These are phyloP conservation scores for Verticillium nonalfalfae DNA, from an alignment of 2,329 filamentous ascomycete genomes.

Conservation along the genomic window DNA sequence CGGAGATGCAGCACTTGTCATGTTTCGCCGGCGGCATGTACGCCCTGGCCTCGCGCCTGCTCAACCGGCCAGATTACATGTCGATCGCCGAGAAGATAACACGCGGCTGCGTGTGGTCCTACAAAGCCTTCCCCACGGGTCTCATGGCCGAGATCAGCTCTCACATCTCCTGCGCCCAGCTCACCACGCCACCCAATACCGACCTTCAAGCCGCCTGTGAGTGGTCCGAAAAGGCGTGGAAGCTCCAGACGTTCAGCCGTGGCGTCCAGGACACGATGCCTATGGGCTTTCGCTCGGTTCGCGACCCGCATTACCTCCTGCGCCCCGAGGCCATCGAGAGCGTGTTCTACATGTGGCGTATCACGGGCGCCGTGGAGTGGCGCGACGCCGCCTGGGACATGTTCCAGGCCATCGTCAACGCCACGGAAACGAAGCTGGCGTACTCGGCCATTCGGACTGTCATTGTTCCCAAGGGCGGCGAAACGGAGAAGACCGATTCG, in stretches of 20 bases:
- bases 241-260: constrained; percentile 21
- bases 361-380: constrained; percentile 37
- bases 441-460: constrained; percentile 29
- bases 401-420: constrained; percentile 34
- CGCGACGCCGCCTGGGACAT: constrained; percentile 40
- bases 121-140: constrained; percentile 39
- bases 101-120: constrained; percentile 49
- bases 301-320: constrained; percentile 34
- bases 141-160: constrained; percentile 48
- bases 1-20: constrained; percentile 48
- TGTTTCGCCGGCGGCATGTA: constrained; percentile 64
- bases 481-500: constrained; percentile 11
- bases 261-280: constrained; percentile 25
- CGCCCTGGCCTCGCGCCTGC: constrained; percentile 53
- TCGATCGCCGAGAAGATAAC: constrained; percentile 40
- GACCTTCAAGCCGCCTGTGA: constrained; percentile 25
- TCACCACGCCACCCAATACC: neutral
- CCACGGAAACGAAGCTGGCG: constrained; percentile 35
- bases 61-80: constrained; percentile 40
- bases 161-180: constrained; percentile 26
- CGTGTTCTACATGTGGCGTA: constrained; percentile 43
- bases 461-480: constrained; percentile 1
- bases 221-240: constrained; percentile 18
- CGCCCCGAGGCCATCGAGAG: constrained; percentile 47
- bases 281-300: constrained; percentile 52